phyloP scores from a whole-genome alignment of 352 stramenopile species.

The Phytophthora citricola region DNA sequence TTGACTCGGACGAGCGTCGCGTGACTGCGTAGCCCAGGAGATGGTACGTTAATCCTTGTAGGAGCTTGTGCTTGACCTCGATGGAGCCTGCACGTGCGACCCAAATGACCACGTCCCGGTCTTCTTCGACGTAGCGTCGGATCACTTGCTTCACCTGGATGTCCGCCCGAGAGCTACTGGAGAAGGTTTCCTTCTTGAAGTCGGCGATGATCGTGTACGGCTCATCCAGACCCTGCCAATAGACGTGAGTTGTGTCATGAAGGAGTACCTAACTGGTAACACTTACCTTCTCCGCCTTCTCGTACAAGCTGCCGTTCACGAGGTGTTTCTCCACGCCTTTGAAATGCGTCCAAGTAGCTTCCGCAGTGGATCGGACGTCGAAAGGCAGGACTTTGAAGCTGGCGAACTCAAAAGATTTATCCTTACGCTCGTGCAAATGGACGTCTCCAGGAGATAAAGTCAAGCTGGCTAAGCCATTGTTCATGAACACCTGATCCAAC shows the following conservation, averaged over 20 bases:
- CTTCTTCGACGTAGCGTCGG: slow-evolving; percentile 50
- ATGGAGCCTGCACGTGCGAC: slow-evolving; percentile 40
- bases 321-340: slow-evolving; percentile 38
- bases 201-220: slow-evolving; percentile 57
- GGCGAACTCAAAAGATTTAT: slow-evolving; percentile 31
- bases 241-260: too few relatives aligned
- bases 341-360: slow-evolving; percentile 34
- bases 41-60: slow-evolving; percentile 39
- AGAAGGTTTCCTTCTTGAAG: slow-evolving; percentile 52
- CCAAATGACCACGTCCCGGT: slow-evolving; percentile 58
- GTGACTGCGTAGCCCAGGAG: slow-evolving; percentile 56
- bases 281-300: slow-evolving; percentile 35
- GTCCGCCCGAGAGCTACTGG: slow-evolving; percentile 44
- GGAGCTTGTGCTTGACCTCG: slow-evolving; percentile 54
- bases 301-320: slow-evolving; percentile 29
- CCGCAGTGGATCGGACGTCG: slow-evolving; percentile 14
- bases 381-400: slow-evolving; percentile 41
- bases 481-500: slow-evolving; percentile 28
- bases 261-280: too few relatives aligned
- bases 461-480: slow-evolving; percentile 28
- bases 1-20: slow-evolving; percentile 15
- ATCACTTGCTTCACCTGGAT: slow-evolving; percentile 62
- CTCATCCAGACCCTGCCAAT: slow-evolving; percentile 26
- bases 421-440: slow-evolving; percentile 13
- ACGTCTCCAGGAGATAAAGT: slow-evolving; percentile 19